Conservation (phyloP, 1,284 basidiomycete genomes). For the Sutorius eximius region DNA sequence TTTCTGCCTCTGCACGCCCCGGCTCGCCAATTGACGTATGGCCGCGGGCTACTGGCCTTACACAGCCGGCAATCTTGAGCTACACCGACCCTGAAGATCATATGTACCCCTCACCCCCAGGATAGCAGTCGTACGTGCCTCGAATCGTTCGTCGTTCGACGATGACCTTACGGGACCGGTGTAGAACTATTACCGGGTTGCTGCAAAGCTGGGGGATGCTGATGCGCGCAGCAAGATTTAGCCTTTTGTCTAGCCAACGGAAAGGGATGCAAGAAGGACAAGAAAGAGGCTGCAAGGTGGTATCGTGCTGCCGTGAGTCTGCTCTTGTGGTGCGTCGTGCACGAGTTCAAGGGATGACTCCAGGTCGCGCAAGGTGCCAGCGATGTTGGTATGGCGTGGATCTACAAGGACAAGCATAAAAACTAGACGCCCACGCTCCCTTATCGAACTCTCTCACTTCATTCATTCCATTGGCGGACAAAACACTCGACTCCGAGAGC, state of each 20-base stretch:
- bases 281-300: constrained; percentile 85
- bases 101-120: constrained; percentile 46
- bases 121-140: constrained; percentile 71
- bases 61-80: constrained; percentile 6
- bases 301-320: constrained; percentile 77
- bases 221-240: constrained; percentile 86
- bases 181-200: constrained; percentile 83
- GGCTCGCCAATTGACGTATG: constrained; percentile 15
- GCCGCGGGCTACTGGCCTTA: constrained; percentile 8
- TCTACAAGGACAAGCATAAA: constrained; percentile 76
- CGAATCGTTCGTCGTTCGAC: background rate
- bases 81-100: constrained; percentile 9
- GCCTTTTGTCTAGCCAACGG: constrained; percentile 85
- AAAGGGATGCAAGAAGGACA: constrained; percentile 87
- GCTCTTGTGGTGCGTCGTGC: background rate
- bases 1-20: background rate
- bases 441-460: background rate
- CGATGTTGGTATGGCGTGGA: constrained; percentile 83
- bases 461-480: too few relatives aligned
- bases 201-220: constrained; percentile 80
- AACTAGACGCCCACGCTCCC: constrained; percentile 12
- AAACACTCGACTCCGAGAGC: too few relatives aligned
- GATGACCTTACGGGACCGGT: constrained; percentile 3
- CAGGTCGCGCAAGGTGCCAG: constrained; percentile 76
- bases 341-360: background rate